Evolutionary conservation across 768 basidiomycete species (phyloP), one percentile per base, ranked within the genome.

Genomic region (Pleurotus salmoneostramineus): DNA sequence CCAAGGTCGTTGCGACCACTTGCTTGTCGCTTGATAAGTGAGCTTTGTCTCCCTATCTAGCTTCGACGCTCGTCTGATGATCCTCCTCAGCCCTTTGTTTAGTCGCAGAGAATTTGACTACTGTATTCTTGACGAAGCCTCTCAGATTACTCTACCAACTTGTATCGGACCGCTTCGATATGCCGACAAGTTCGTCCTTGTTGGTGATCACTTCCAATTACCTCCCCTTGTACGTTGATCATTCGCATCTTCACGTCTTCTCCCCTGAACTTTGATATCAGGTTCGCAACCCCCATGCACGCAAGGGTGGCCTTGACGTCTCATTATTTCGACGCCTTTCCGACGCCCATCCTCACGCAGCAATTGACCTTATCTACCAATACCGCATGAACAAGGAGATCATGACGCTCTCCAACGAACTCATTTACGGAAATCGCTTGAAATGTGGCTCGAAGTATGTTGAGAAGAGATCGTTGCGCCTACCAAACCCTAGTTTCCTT

Each of bases 321-420:
- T 95, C 92, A 0, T 79, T 98, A 3, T 99, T 99, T 77, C 84
- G 91, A 43, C 83, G 85, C 2, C 82, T 99, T 4, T 94, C 93
- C 0, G 88, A 93, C 43, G 86, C 91, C 0, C 93, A 98, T 65
- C 92, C 93, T 0, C 74, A 87, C 17, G 85, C 94, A 1, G 91
- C 97, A 34, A 84, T 91, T 21, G 91, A 97, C 62, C 81, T 99
- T 44, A 79, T 83, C 0, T 80, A 89, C 58, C 97, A 99, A 67
- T 99, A 98, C 68, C 81, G 97, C 46, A 98, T 98, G 97, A 98
- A 96, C 70, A 83, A 83, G 56, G 94, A 96, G 60, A 97, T 98
- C 68, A 98, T 98, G 95, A 67, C 82, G 7, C 75, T 98, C 6
- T 92, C 91, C 1, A 98, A 98, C 69, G 79, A 77, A 57, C 84